Percentiles rank a stretch among this genome's conserved stretches.
Evolutionary conservation across 2,329 filamentous ascomycete genomes (phyloP).

Genomic region (Cylindrodendrum hubeiense): DNA sequence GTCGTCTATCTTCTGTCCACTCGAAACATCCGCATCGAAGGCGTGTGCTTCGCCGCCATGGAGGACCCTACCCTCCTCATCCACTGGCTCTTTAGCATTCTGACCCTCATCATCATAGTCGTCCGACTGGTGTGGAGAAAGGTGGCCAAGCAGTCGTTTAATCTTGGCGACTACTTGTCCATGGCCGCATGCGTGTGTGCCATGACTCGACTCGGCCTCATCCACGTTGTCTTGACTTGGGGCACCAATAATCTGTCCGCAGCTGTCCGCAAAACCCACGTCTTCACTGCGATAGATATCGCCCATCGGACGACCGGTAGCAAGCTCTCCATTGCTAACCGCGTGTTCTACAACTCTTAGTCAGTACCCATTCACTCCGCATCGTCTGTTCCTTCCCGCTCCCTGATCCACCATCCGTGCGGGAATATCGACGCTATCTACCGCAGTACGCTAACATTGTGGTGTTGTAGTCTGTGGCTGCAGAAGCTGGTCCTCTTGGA

Average conservation of each 20-base stretch:
- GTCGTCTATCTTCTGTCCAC: background rate
- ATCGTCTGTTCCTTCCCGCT: too few species aligned
- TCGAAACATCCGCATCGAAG: too few species aligned
- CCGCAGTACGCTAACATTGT: background rate
- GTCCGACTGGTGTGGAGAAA: constrained; percentile 19
- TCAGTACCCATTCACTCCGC: constrained; percentile 3
- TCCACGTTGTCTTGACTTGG: constrained; percentile 30
- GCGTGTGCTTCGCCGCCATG: constrained; percentile 13
- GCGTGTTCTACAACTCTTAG: constrained; percentile 33
- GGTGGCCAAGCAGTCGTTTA: constrained; percentile 19
- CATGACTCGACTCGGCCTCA: constrained; percentile 26
- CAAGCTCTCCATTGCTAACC: constrained; percentile 27
- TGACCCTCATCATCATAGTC: constrained; percentile 15
- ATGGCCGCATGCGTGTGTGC: constrained; percentile 27
- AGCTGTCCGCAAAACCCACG: constrained; percentile 19
- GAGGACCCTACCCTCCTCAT: constrained; percentile 32
- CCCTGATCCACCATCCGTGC: background rate
- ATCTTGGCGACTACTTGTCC: constrained; percentile 28
- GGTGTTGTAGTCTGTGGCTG: constrained; percentile 32
- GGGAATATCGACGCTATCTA: background rate
- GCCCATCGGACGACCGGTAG: constrained; percentile 23
- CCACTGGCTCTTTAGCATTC: constrained; percentile 28
- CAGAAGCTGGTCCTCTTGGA: constrained; percentile 36
- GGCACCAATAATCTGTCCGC: constrained; percentile 30
- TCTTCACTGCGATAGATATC: constrained; percentile 24